These are phyloP conservation scores for Phytophthora citricola DNA, from an alignment of 352 stramenopile genomes.

Conservation along the genomic window DNA sequence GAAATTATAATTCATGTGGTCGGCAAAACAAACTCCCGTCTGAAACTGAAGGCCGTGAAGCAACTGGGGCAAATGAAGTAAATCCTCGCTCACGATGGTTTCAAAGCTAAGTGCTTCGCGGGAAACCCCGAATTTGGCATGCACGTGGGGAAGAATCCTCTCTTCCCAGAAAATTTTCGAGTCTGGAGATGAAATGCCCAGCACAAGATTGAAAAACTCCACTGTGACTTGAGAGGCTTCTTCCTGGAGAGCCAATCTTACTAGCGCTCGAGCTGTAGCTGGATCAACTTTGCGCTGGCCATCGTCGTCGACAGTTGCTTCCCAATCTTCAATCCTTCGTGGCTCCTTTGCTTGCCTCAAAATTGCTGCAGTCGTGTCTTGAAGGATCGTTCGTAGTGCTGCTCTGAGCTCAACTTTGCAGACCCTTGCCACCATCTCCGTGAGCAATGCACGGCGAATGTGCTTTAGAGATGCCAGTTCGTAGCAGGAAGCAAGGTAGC, in stretches of 20 bases:
- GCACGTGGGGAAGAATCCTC: slow-evolving; percentile 54
- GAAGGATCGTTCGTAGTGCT: slow-evolving; percentile 43
- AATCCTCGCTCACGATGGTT: slow-evolving; percentile 42
- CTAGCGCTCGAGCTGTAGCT: slow-evolving; percentile 17
- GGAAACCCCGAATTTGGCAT: slow-evolving; percentile 49
- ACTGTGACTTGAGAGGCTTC: slow-evolving; percentile 31
- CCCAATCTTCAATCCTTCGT: slow-evolving; percentile 7
- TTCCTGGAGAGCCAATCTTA: slow-evolving; percentile 28
- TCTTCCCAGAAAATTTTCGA: slow-evolving; percentile 55
- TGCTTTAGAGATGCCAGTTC: slow-evolving; percentile 53
- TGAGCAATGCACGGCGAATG: slow-evolving; percentile 49
- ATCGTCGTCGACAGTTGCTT: slow-evolving; percentile 10
- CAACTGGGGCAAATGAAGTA: slow-evolving; percentile 62
- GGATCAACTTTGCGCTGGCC: slow-evolving; percentile 1
- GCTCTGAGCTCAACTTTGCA: slow-evolving; percentile 61
- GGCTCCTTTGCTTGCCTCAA: slow-evolving; percentile 27
- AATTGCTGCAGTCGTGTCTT: slow-evolving; percentile 23
- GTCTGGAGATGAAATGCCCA: slow-evolving; percentile 40
- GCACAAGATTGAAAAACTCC: slow-evolving; percentile 68
- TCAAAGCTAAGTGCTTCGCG: slow-evolving; percentile 27
- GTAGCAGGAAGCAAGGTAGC: slow-evolving; percentile 66
- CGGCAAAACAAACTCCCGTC: slow-evolving; percentile 28
- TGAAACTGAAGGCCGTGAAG: slow-evolving; percentile 58
- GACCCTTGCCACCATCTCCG: slow-evolving; percentile 66
- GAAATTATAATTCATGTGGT: slow-evolving; percentile 50